Base-by-base conservation (phyloP, 768 basidiomycete species). In the Suillus variegatus region DNA sequence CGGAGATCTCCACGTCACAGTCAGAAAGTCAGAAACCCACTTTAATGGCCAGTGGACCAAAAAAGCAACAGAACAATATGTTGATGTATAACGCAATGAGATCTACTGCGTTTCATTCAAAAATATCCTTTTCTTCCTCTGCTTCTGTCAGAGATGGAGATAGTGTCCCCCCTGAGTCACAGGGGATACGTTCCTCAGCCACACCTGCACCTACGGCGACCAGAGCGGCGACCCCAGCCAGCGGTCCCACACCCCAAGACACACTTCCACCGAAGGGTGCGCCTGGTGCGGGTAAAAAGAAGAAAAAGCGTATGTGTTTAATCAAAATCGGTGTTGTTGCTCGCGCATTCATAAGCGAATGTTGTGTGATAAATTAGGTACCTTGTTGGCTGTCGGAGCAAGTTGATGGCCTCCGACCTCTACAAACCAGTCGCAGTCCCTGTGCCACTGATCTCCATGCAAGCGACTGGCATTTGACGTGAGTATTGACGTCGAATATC, bases 31-130 rank as follows among this genome's bases (percentile, higher is more conserved):
- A 69, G 38, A 69, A 70, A 61, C 58, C 64, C 68, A 71, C 66
- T 63, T 66, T 51, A 62, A 69, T 60, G n/a, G 56, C 69, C 32
- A 75, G 76, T 22, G 72, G 69, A 25, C 79, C 79, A 28, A 87
- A 84, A 71, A 88, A 84, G 69, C 86, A 86, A 68, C 86, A 90
- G 72, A 92, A 93, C 72, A 86, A 82, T 64, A 79, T 84, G 68
- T 82, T 93, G 25, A 82, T 94, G 68, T 78, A 87, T 71, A 88
- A 90, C 66, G 93, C 93, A 9, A 92, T 95, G 91, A 86, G 83
- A 68, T 86, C 91, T 5, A 92, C 93, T 1, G 92, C 91, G 7
- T 79, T 83, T 56, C 91, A 93, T 69, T 85, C 91, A 22, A 86
- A 80, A 67, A 80, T 81, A 66, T 77, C 85, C 0, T 82, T 87